Base-by-base conservation (phyloP, 495 filamentous ascomycete genomes). In the Lasiosphaeria miniovina region DNA sequence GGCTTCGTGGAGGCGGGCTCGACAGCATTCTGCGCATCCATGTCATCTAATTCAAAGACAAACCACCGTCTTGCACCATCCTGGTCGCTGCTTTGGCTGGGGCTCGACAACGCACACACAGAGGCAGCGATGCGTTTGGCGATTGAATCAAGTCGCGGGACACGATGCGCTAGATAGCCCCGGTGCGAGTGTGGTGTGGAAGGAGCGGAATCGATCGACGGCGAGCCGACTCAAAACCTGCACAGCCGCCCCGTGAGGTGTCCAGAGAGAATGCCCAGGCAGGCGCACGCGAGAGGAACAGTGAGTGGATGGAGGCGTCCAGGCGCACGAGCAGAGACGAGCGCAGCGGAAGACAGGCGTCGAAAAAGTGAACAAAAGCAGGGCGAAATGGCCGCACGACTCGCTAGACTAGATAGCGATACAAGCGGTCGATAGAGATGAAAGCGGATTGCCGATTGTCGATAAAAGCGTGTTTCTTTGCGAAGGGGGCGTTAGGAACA, bases 1-100 rank as follows among this genome's bases (percentile, higher is more conserved):
- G 75, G 75, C 78, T 77, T 81, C 75, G 74, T 77, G 73, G 70
- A 77, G 73, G 78, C 73, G 76, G 77, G 75, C 78, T 80, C 78
- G 75, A 76, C 76, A 79, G 77, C 78, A 81, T 81, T 81, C 74
- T 80, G 78, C 78, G 78, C 77, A 80, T 81, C 78, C 78, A 81
- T 81, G 74, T 77, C 77, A 81, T 79, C 78, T 77, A 78, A 77
- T 79, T 79, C 68, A 66, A 71, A 70, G 64, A 75, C 65, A 68
- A 65, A 67, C 66, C 53, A 65, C 74, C 73, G 76, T 72, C 75
- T 69, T 79, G 69, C 78, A 81, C 72, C 78, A 81, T 81, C 73
- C 74, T 81, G 78, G 75, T 75, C 72, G 72, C 74, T 74, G 67
- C 62, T 70, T 70, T 60, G 71, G 67, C 60, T 68, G 68, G 65